Evolutionary conservation across 441 rosid genomes (phyloP).

Genomic region (Populus hybrid): DNA sequence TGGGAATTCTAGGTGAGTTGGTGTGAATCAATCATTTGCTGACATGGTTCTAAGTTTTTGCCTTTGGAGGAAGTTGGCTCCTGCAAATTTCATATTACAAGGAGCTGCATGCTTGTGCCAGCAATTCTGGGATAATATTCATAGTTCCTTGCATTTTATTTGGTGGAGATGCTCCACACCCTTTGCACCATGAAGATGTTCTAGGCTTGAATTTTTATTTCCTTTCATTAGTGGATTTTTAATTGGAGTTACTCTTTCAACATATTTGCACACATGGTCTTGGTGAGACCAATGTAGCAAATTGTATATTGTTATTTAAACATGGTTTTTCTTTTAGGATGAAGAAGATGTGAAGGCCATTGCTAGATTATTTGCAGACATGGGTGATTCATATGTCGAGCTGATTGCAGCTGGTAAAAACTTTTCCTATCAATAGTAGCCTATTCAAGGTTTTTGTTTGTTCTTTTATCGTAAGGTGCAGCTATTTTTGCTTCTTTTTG

Average conservation of each 20-base stretch:
- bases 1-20: background rate
- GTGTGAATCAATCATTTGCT: background rate
- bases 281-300: background rate
- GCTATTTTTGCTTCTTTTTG: background rate
- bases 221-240: background rate
- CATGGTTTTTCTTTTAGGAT: slow-evolving; percentile 54
- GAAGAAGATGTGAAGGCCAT: slow-evolving; percentile 99
- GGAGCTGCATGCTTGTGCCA: background rate
- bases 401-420: slow-evolving; percentile 82
- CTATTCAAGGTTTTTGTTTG: slow-evolving; percentile 20
- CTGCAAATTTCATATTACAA: background rate
- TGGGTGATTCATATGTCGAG: slow-evolving; percentile 98
- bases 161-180: background rate
- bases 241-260: too few relatives aligned
- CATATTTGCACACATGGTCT: background rate
- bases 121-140: background rate
- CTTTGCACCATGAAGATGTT: background rate
- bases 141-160: background rate
- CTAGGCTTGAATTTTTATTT: background rate
- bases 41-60: background rate
- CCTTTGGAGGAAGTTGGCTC: background rate
- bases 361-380: slow-evolving; percentile 94
- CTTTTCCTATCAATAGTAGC: slow-evolving; percentile 18
- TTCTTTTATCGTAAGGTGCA: background rate
- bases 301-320: slow-evolving; percentile 17